A percentile compares a stretch with the other conserved stretches of the same genome.
Evolutionary conservation across 2,329 filamentous ascomycete species (phyloP).

Genomic region (Fusarium annulatum): DNA sequence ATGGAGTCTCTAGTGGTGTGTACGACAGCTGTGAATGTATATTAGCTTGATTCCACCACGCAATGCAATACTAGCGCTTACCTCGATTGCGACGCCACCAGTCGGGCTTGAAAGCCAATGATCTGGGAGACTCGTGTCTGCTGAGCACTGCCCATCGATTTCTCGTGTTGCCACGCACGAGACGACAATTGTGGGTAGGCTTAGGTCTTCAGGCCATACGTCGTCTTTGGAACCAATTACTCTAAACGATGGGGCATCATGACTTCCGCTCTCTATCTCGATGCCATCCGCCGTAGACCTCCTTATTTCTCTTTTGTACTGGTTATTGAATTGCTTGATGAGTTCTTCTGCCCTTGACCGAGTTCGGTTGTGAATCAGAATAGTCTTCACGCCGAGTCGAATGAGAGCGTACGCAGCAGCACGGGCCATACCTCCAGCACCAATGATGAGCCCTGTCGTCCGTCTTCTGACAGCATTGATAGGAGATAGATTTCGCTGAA

Average conservation of each 20-base stretch:
- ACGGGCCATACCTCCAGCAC: slow-evolving; percentile 11
- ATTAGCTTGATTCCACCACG: no score
- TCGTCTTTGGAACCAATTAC: neutral
- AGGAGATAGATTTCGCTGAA: slow-evolving; percentile 3
- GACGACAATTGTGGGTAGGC: neutral
- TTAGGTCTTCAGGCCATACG: neutral
- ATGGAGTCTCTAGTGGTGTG: neutral
- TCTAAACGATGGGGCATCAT: neutral
- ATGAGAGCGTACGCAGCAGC: neutral
- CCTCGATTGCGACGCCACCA: slow-evolving; percentile 9
- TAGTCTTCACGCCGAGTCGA: neutral
- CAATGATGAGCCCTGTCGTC: neutral
- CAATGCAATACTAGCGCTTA: neutral
- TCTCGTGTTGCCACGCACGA: slow-evolving; percentile 3
- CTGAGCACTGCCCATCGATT: neutral
- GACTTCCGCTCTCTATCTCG: neutral
- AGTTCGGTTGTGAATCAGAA: slow-evolving; percentile 4
- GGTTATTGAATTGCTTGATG: neutral
- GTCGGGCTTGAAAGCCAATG: slow-evolving; percentile 1
- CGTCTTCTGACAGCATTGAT: slow-evolving; percentile 9
- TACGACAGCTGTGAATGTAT: neutral
- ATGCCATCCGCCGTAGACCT: no score
- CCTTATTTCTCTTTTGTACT: rapidly evolving
- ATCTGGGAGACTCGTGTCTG: neutral
- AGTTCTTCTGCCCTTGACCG: neutral